Evolutionary conservation across 2,329 filamentous ascomycete genomes (phyloP).

Genomic region (Coleophoma crateriformis): DNA sequence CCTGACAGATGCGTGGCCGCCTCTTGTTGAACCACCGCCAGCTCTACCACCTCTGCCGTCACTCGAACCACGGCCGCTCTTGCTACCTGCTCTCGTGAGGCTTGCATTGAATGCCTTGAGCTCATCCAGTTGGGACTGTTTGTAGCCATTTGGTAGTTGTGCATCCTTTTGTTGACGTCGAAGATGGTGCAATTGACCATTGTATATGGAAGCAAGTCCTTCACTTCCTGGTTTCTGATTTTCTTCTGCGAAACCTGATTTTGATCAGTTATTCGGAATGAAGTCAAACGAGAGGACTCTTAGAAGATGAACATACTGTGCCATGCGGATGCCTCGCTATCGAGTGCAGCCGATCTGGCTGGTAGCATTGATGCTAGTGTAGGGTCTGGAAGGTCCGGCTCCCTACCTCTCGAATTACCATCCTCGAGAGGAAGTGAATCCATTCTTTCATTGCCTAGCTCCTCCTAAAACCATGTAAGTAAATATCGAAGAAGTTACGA

Average conservation of each 20-base stretch:
- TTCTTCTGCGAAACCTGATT: too few relatives aligned
- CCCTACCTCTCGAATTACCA: neutral
- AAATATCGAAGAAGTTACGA: neutral
- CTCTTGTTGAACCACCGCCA: neutral
- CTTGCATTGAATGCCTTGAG: neutral
- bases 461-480: conserved; percentile 1
- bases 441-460: conserved; percentile 6
- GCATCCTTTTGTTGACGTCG: too few relatives aligned
- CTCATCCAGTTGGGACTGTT: neutral
- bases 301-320: neutral
- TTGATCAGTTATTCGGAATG: too few relatives aligned
- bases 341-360: neutral
- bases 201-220: too few relatives aligned
- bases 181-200: too few relatives aligned
- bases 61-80: neutral
- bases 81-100: neutral
- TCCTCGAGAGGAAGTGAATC: conserved; percentile 6
- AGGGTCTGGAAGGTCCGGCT: neutral
- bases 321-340: neutral
- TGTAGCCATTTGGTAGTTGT: too few relatives aligned
- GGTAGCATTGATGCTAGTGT: neutral
- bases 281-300: too few relatives aligned
- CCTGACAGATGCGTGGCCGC: neutral
- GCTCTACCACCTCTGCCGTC: neutral
- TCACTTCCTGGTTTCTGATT: too few relatives aligned